Evolutionary conservation across 192 early-diverging fungal species (phyloP), one percentile per base, ranked within the genome.

Genomic region (Coemansia sp.): DNA sequence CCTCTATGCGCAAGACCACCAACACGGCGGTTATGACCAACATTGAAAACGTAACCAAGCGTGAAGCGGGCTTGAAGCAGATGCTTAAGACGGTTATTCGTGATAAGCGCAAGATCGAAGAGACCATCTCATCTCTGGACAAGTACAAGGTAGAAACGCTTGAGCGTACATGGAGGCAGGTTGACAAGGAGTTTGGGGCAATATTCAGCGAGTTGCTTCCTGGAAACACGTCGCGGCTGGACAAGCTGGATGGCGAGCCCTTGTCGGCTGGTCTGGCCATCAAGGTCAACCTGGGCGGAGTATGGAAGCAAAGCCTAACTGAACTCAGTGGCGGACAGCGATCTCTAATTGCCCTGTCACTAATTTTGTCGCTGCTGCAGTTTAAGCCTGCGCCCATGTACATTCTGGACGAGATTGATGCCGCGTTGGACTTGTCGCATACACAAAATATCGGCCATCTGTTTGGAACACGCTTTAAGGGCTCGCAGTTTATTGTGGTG

Each of bases 321-420:
- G 97, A 99, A 68, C 78, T 99, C 16, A 95, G 93, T 68, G 97
- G 97, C 64, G 97, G 97, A 1, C 97, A 99, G 76, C 75, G 92
- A 84, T 98, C 95, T 5, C 78, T 99, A 42, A 90, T 99, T 57
- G 97, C 97, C 0, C 84, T 99, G 23, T 94, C 97, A 10, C 73
- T 99, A 37, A 98, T 99, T 57, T 79, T 99, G 33, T 90, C 97
- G 20, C 73, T 99, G 19, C 81, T 99, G 11, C 93, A 96, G 82
- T 97, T 92, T 69, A 99, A 99, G 66, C 97, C 97, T 9, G 97
- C 97, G 0, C 97, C 97, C 12, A 97, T 99, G 97, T 99, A 99
- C 74, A 97, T 99, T 72, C 70, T 99, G 35, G 97, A 99, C 72
- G 97, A 99, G 78, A 92, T 99, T 10, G 97, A 99, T 78, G 91